Evolutionary conservation across 2,329 filamentous ascomycete genomes (phyloP), one percentile per base, ranked within the genome.

Genomic region (Pseudogymnoascus destructans): DNA sequence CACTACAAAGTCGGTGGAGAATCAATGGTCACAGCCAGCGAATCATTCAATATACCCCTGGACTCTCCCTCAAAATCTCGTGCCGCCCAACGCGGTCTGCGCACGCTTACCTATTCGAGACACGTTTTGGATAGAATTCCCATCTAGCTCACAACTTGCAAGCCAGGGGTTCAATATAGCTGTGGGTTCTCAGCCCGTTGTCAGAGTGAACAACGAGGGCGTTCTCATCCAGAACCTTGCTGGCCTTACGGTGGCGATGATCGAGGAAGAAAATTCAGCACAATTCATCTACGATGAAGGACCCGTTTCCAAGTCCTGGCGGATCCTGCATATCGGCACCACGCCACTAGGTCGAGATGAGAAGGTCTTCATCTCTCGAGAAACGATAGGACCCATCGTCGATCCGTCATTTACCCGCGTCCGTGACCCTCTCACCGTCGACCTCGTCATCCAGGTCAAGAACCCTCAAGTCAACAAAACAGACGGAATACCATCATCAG

Each of bases 21-120:
- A 66, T 79, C 67, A 72, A 77, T 58, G 73, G 68, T 60, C 71
- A 6, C 70, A 65, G 21, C 72, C 70, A 61, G 84, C 82, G 0
- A 95, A 95, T 66, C 85, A 91, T 69, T 92, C 86, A 0, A 85
- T 88, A 65, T 97, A 90, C 67, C 93, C 93, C 0, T 97, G 92
- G 92, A 97, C 93, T 0, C 74, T 98, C 0, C 92, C 93, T 0
- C 75, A 77, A 1, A 77, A 81, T 23, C 76, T 95, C 64, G 78
- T 96, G 2, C 89, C 91, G 0, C 72, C 74, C 8, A 82, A 95
- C 66, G 92, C 87, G 0, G 85, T 79, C n/a, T 95, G 89, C 64
- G 78, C 85, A 3, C 81, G 80, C 10, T 84, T 95, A 63, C 77
- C 82, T 4, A 76, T 83, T 59, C 85, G 86, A 15, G 77, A 85